Evolutionary conservation across 2,329 filamentous ascomycete species (phyloP).

Genomic region (Pseudocercospora macadamiae): DNA sequence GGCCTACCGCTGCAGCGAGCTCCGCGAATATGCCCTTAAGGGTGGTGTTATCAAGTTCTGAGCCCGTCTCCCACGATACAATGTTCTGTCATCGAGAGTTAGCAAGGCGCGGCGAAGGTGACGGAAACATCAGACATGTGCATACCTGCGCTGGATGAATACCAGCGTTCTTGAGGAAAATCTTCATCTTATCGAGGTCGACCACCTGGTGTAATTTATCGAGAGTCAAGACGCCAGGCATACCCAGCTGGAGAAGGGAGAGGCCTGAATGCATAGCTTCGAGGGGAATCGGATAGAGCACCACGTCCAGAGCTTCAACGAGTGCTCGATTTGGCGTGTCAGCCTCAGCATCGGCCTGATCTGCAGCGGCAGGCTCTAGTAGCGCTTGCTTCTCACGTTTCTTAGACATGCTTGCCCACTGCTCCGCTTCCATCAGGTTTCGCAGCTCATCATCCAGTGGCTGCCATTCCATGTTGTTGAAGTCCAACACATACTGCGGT

Average conservation of each 20-base stretch:
- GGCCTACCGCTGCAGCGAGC: conserved; percentile 67
- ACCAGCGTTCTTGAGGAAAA: conserved; percentile 49
- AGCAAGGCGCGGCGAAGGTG: no score
- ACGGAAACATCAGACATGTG: no score
- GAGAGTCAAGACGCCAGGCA: conserved; percentile 67
- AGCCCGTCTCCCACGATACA: conserved; percentile 61
- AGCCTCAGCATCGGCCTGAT: background rate
- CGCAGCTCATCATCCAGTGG: conserved; percentile 37
- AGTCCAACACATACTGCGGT: conserved; percentile 74
- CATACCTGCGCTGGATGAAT: conserved; percentile 41
- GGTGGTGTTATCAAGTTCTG: conserved; percentile 49
- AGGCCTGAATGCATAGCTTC: conserved; percentile 42
- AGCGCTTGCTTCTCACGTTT: conserved; percentile 36
- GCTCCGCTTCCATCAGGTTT: conserved; percentile 54
- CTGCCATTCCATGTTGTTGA: conserved; percentile 46
- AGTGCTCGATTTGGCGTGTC: background rate
- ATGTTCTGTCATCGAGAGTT: conserved; percentile 48
- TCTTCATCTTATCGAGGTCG: conserved; percentile 62
- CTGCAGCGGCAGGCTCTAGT: background rate
- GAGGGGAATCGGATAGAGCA: conserved; percentile 21
- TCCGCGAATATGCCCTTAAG: conserved; percentile 69
- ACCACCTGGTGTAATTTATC: conserved; percentile 55
- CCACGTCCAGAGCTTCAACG: conserved; percentile 24
- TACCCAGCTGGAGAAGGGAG: conserved; percentile 62
- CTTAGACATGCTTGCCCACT: conserved; percentile 54